phyloP scores from a whole-genome alignment of 345 rosid genomes.

The Passiflora organensis region DNA sequence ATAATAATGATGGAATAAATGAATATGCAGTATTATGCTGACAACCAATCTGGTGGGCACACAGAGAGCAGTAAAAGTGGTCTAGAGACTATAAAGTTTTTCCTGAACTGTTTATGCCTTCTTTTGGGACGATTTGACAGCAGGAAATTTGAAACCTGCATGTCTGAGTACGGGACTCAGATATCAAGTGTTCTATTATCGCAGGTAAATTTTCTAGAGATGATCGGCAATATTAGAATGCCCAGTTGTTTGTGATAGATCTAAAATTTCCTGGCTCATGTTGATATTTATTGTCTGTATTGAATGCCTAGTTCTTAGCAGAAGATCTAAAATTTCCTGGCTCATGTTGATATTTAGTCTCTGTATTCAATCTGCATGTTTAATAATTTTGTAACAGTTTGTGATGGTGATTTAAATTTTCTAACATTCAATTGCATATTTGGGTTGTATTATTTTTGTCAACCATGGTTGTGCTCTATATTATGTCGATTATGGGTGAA shows the following conservation, averaged over 20 bases:
- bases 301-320: no score
- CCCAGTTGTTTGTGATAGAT: no score
- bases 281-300: no score
- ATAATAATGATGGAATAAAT: slow-evolving; percentile 14
- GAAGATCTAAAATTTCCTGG: neutral
- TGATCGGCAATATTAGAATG: neutral
- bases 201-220: slow-evolving; percentile 43
- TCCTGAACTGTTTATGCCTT: slow-evolving; percentile 82
- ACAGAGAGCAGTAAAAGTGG: slow-evolving; percentile 41
- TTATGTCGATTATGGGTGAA: no score
- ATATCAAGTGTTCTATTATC: slow-evolving; percentile 57
- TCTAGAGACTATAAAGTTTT: slow-evolving; percentile 69
- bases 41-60: slow-evolving; percentile 40
- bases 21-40: slow-evolving; percentile 54
- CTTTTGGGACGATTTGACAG: slow-evolving; percentile 74
- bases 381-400: no score
- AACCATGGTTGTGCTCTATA: no score
- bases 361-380: no score
- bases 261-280: neutral
- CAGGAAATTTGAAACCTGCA: slow-evolving; percentile 49
- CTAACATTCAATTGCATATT: no score
- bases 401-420: no score
- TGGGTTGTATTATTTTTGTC: no score
- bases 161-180: slow-evolving; percentile 61
- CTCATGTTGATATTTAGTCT: neutral